Conservation (phyloP, 2,329 filamentous ascomycete genomes). For the Colletotrichum nymphaeae region DNA sequence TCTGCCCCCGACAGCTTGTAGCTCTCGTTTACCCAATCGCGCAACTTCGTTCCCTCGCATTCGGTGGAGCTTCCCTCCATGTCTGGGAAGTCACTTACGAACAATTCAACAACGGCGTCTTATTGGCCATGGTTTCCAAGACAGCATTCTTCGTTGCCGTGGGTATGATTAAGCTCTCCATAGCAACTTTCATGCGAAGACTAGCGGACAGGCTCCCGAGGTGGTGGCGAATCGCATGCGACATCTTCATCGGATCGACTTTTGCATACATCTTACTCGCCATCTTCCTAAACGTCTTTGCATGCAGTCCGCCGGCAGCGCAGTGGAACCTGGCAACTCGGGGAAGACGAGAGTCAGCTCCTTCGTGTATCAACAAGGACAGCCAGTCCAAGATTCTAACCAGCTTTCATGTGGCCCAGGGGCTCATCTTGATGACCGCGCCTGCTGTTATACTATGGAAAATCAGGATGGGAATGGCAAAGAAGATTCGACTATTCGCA, state of each 20-base stretch:
- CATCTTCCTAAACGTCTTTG: constrained; percentile 44
- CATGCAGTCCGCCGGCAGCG: constrained; percentile 41
- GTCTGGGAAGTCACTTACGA: constrained; percentile 47
- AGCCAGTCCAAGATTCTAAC: constrained; percentile 41
- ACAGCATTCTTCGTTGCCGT: constrained; percentile 44
- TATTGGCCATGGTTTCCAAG: constrained; percentile 37
- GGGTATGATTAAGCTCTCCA: constrained; percentile 50
- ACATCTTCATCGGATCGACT: constrained; percentile 44
- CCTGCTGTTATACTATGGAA: constrained; percentile 50
- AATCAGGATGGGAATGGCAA: constrained; percentile 43
- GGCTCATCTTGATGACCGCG: constrained; percentile 45
- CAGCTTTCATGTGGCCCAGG: constrained; percentile 47
- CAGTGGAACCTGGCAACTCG: constrained; percentile 42
- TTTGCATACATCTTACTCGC: constrained; percentile 43
- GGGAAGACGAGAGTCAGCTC: constrained; percentile 37
- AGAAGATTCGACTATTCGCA: constrained; percentile 45
- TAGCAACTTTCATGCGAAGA: constrained; percentile 49
- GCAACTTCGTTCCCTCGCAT: constrained; percentile 41
- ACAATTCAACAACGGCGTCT: constrained; percentile 43
- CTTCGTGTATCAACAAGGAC: constrained; percentile 38
- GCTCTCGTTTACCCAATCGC: constrained; percentile 41
- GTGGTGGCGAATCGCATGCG: constrained; percentile 44
- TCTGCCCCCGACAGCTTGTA: constrained; percentile 31
- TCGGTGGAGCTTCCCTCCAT: constrained; percentile 43
- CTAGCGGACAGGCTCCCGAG: constrained; percentile 44